Evolutionary conservation across 2,329 filamentous ascomycete species (phyloP), one percentile per base, ranked within the genome.

Genomic region (Alternaria conjuncta): DNA sequence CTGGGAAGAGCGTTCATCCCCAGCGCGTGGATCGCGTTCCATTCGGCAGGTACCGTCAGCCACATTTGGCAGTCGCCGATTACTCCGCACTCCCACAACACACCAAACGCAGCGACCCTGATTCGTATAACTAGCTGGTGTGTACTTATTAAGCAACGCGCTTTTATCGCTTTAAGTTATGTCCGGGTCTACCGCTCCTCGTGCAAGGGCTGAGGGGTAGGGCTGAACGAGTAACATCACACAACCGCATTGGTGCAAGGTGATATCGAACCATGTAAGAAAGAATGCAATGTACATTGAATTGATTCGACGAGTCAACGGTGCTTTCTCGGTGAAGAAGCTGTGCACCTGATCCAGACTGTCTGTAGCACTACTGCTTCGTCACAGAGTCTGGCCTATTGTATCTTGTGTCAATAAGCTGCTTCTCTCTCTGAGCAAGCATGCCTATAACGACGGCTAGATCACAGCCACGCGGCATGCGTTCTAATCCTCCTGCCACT

Each of bases 141-240:
- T 41, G 23, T 18, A 13, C 12, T 53, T 9, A 20, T 23, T 41
- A 41, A 41, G 36, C 36, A 41, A 41, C 23, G 8, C 13, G 21
- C 5, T 53, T 36, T 32, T 41, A 41, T 18, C 20, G 15, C 21
- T 20, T 11, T 23, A 15, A 8, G n/a, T n/a, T 53, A 15, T 46
- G 21, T 41, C 43, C 45, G 30, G 23, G 13, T 28, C 63, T 36
- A 63, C 45, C 43, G 60, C 58, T 54, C 36, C 51, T 62, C 60
- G 8, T 56, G 28, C 11, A 47, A 54, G 25, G 44, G 49, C 58
- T 60, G 53, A 61, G 46, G 32, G 28, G 12, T 18, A 57, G 44
- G 55, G 60, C 50, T 61, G 28, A 32, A 26, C 11, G 46, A 54
- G 60, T 28, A 58, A 61, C 57, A 63, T 68, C 51, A 45, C 36